A percentile compares a stretch with the other conserved stretches of the same genome.
These are phyloP conservation scores for Alternaria brassicae DNA, from an alignment of 2,329 filamentous ascomycete species.

Conservation along the genomic window DNA sequence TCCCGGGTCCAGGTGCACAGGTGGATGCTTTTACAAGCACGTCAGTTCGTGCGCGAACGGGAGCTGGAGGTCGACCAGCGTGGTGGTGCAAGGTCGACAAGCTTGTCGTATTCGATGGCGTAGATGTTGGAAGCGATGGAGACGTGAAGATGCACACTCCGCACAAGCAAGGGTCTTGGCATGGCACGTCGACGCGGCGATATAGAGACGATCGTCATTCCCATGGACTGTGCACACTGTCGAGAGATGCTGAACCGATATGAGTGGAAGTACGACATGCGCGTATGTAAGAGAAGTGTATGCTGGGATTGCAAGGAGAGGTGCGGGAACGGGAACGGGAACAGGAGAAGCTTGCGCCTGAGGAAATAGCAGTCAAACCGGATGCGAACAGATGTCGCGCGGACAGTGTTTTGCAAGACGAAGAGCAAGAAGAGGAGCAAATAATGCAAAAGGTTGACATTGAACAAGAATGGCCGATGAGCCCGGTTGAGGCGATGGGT, in stretches of 20 bases:
- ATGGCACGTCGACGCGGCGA: constrained; percentile 41
- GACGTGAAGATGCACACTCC: constrained; percentile 27
- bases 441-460: constrained; percentile 34
- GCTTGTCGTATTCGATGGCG: constrained; percentile 44
- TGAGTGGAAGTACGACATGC: constrained; percentile 48
- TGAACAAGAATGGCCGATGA: constrained; percentile 21
- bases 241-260: constrained; percentile 43
- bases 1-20: constrained; percentile 35
- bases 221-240: constrained; percentile 43
- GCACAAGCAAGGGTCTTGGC: constrained; percentile 41
- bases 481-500: constrained; percentile 25
- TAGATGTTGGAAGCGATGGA: constrained; percentile 20
- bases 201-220: constrained; percentile 40
- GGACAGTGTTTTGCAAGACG: constrained; percentile 42
- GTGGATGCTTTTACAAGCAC: constrained; percentile 34
- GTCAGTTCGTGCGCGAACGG: constrained; percentile 38
- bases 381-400: constrained; percentile 36
- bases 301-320: constrained; percentile 47
- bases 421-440: constrained; percentile 23
- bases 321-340: constrained; percentile 40
- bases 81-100: constrained; percentile 50
- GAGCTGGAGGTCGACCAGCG: constrained; percentile 29
- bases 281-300: constrained; percentile 41
- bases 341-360: background rate
- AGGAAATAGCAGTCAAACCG: background rate